Evolutionary conservation across 2,329 filamentous ascomycete genomes (phyloP), one percentile per base, ranked within the genome.

Genomic region (Beauveria sp.): DNA sequence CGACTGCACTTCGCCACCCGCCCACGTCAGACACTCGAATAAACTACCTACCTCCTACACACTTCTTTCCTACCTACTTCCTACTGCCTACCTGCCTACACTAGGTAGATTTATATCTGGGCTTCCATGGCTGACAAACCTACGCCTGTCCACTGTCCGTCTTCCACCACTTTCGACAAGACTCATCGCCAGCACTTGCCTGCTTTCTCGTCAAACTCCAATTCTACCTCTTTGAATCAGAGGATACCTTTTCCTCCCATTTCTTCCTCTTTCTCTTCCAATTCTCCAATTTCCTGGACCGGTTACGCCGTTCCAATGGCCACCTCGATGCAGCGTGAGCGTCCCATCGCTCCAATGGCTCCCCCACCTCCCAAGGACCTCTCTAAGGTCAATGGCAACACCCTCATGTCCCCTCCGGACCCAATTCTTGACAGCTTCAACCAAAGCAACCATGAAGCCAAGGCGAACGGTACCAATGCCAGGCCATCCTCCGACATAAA

Each of bases 391-490:
- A 76, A 80, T 63, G 81, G 83, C 65, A 79, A 71, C 73, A 85
- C 76, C 63, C 74, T 87, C 62, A 85, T 87, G 79, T 87, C 84
- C 24, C 84, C 84, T 37, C 84, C 84, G 24, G 84, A 86, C 43
- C 75, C 76, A n/a, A 70, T 77, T 40, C 78, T 76, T 54, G 83
- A 86, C 64, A 83, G 72, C 66, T 86, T 85, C 69, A 71, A 67
- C 52, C 72, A 75, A 63, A 34, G 5, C 34, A 44, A 10, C 24
- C 46, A 55, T 48, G 41, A 6, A 18, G 20, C 20, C 22, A 47
- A 53, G 37, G 43, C 43, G 37, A 43, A 34, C 12, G 64, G 62
- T 62, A 59, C 43, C 67, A 63, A 69, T 66, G 69, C 67, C 55
- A 66, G 69, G 56, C 56, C 66, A 53, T 56, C 68, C 54, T 68